phyloP scores from a whole-genome alignment of 2,329 filamentous ascomycete species.

The Didymella arachidicola region DNA sequence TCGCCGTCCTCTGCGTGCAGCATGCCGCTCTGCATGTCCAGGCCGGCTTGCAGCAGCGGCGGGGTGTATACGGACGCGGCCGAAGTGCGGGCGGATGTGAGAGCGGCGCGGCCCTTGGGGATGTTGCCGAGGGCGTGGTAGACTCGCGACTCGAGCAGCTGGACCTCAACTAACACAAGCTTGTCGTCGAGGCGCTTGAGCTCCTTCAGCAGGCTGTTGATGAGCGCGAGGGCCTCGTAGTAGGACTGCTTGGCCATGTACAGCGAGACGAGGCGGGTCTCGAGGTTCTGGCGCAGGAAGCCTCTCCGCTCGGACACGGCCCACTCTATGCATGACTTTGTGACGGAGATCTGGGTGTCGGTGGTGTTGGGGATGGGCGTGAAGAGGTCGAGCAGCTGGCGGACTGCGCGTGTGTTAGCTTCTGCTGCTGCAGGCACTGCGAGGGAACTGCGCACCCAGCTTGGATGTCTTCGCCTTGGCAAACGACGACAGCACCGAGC shows the following conservation, averaged over 20 bases:
- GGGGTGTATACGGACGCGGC: conserved; percentile 98
- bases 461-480: conserved; percentile 99
- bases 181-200: conserved; percentile 98
- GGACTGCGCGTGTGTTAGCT: conserved; percentile 65
- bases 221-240: conserved; percentile 95
- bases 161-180: conserved; percentile 95
- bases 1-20: conserved; percentile 98
- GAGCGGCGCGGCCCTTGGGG: conserved; percentile 90
- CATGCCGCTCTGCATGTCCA: conserved; percentile 99
- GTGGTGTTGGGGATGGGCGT: conserved; percentile 90
- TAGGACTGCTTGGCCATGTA: conserved; percentile 98
- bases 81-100: conserved; percentile 92
- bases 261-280: conserved; percentile 90
- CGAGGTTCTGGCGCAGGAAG: conserved; percentile 97
- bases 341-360: conserved; percentile 93
- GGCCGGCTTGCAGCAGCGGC: conserved; percentile 89
- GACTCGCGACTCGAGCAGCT: conserved; percentile 93
- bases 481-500: conserved; percentile 91
- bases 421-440: neutral
- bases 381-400: conserved; percentile 95
- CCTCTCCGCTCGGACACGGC: conserved; percentile 91
- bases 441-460: conserved; percentile 68
- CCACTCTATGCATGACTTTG: conserved; percentile 99
- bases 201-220: conserved; percentile 95
- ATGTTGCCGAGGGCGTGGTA: conserved; percentile 98